Evolutionary conservation across 768 basidiomycete species (phyloP), one percentile per base, ranked within the genome.

Genomic region (Leucocoprinus leucothites): DNA sequence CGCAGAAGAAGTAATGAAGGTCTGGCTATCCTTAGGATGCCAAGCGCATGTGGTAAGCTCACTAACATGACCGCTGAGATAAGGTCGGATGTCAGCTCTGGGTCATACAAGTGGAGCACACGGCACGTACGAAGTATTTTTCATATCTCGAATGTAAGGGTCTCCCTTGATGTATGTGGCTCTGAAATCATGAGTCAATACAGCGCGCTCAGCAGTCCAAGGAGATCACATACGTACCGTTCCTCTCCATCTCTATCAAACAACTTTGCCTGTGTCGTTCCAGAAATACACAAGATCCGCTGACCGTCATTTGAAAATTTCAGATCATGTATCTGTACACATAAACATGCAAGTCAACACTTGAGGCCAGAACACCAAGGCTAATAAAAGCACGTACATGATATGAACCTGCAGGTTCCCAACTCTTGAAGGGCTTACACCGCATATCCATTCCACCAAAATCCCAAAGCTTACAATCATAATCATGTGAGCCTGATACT

Each of bases 401-500:
- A 71, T 97, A 97, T 63, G 86, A 91, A 59, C 91, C 94, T 57
- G 90, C 86, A 58, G 94, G 91, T 67, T 99, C 97, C 85, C 91
- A 98, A 61, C 84, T 91, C 74, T 95, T 91, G 82, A 99, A 98
- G 14, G 97, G 95, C 70, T 92, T 92, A 70, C 87, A 86, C 60
- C 85, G 75, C 58, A 79, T 75, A 65, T 91, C 89, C 97, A 99
- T 99, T 14, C 97, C 97, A 62, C 96, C 96, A 71, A 98, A 98
- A 71, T 99, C 97, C 95, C 96, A 99, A 51, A 99, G 71, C 73
- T 98, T 98, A 71, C 89, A 87, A 70, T 99, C 97, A 66, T 98
- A 98, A 69, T 99, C 97, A 72, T 98, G 89, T 18, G 92, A 92
- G 14, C 97, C 97, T 8, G 92, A 90, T 16, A 91, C 72, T 26